A percentile compares a stretch with the other conserved stretches of the same genome.
Evolutionary conservation across 2,329 filamentous ascomycete species (phyloP).

Genomic region (Xylariaceae sp.): DNA sequence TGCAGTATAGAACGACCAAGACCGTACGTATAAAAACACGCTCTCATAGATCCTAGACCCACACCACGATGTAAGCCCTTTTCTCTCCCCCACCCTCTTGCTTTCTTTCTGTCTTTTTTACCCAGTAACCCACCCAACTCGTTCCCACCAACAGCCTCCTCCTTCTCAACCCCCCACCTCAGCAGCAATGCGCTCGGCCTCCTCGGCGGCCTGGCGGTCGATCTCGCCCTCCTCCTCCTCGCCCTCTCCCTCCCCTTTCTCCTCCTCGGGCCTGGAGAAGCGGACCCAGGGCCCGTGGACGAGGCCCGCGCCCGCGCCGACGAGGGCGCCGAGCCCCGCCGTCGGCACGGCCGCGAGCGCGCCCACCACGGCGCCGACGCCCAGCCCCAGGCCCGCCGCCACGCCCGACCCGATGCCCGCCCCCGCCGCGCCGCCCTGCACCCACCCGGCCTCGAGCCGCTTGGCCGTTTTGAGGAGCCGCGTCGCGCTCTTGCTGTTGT

Average conservation of each 20-base stretch:
- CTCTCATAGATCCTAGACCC: too few species aligned
- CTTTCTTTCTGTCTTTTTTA: background rate
- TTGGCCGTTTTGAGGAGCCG: slow-evolving; percentile 23
- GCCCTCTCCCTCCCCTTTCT: slow-evolving; percentile 18
- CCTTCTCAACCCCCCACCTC: background rate
- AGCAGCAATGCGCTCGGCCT: slow-evolving; percentile 14
- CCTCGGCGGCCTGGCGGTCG: slow-evolving; percentile 20
- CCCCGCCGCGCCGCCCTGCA: slow-evolving; percentile 25
- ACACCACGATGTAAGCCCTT: too few species aligned
- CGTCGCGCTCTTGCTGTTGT: slow-evolving; percentile 20
- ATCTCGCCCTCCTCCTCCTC: slow-evolving; percentile 23
- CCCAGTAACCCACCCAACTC: background rate
- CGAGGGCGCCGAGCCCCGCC: slow-evolving; percentile 22
- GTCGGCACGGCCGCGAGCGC: slow-evolving; percentile 25
- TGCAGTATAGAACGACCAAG: too few species aligned
- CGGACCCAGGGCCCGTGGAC: slow-evolving; percentile 28
- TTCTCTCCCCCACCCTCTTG: too few species aligned
- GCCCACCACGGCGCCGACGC: slow-evolving; percentile 23
- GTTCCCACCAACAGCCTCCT: background rate
- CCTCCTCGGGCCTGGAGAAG: too few species aligned
- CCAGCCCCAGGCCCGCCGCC: slow-evolving; percentile 22
- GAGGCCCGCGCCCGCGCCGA: slow-evolving; percentile 24
- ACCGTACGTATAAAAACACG: too few species aligned
- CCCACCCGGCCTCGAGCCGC: slow-evolving; percentile 24
- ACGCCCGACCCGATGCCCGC: slow-evolving; percentile 26